Evolutionary conservation across 2,329 filamentous ascomycete species (phyloP).

Genomic region (Bipolaris gigantea): DNA sequence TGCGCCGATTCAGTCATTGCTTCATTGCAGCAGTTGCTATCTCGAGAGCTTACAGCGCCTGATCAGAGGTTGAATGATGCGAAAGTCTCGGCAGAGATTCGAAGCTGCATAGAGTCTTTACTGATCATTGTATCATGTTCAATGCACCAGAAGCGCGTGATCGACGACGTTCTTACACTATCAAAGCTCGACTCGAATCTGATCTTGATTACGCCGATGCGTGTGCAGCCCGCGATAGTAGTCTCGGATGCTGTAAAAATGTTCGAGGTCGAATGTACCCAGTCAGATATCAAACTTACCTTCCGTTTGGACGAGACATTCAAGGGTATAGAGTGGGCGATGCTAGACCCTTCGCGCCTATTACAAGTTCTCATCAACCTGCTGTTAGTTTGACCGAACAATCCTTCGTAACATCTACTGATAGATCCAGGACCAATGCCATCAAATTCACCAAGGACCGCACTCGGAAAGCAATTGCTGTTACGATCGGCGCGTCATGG

Average conservation of each 20-base stretch:
- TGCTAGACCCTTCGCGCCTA: constrained; percentile 35
- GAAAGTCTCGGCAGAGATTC: constrained; percentile 22
- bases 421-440: constrained; percentile 31
- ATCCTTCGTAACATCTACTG: constrained; percentile 16
- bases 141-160: constrained; percentile 45
- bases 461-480: constrained; percentile 37
- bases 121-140: constrained; percentile 43
- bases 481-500: constrained; percentile 43
- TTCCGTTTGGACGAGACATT: constrained; percentile 44
- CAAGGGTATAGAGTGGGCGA: constrained; percentile 43
- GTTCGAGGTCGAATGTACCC: constrained; percentile 34
- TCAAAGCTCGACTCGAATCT: constrained; percentile 37
- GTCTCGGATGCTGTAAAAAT: constrained; percentile 33
- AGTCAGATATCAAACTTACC: constrained; percentile 44
- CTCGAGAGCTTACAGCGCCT: constrained; percentile 1
- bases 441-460: constrained; percentile 45
- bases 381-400: constrained; percentile 15
- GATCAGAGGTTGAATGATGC: constrained; percentile 3
- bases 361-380: constrained; percentile 35
- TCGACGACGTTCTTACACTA: constrained; percentile 48
- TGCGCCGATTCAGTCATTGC: constrained; percentile 48
- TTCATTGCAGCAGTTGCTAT: constrained; percentile 26
- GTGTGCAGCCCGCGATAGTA: constrained; percentile 23
- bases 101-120: constrained; percentile 34
- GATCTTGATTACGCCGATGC: constrained; percentile 31